Conservation (phyloP, 768 basidiomycete species). For the Naganishia antarctica region DNA sequence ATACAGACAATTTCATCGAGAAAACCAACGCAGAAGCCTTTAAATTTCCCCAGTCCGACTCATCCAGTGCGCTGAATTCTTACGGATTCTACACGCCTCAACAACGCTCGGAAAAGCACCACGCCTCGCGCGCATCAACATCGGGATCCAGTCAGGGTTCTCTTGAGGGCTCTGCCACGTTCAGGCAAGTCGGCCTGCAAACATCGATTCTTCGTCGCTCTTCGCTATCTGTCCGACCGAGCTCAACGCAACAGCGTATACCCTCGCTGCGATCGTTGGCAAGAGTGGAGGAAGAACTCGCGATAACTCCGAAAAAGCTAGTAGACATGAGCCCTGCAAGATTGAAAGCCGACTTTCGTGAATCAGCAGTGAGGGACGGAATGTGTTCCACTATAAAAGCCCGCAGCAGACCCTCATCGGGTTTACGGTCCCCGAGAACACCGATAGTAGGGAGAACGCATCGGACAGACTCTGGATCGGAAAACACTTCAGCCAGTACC, state of each 20-base stretch:
- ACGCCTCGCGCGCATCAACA: background rate
- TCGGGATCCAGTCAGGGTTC: constrained; percentile 12
- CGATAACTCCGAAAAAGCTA: constrained; percentile 4
- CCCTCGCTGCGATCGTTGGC: constrained; percentile 7
- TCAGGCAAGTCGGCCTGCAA: background rate
- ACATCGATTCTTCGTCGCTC: background rate
- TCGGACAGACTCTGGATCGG: background rate
- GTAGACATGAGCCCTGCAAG: constrained; percentile 18
- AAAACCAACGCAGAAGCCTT: background rate
- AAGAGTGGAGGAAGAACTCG: constrained; percentile 7
- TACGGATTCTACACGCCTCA: constrained; percentile 14
- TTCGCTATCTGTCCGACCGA: constrained; percentile 1
- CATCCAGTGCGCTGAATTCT: background rate
- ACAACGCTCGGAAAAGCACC: constrained; percentile 7
- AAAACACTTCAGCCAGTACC: background rate
- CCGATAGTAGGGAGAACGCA: background rate
- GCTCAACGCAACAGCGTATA: background rate
- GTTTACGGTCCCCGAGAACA: background rate
- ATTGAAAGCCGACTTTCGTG: constrained; percentile 7
- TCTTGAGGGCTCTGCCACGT: background rate
- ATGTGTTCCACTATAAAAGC: constrained; percentile 11
- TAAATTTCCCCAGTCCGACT: constrained; percentile 3
- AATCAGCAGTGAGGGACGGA: constrained; percentile 2
- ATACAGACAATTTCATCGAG: background rate
- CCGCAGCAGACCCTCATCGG: background rate